Conservation (phyloP, 805 yeast genomes). For the Dipodascus albidus region DNA sequence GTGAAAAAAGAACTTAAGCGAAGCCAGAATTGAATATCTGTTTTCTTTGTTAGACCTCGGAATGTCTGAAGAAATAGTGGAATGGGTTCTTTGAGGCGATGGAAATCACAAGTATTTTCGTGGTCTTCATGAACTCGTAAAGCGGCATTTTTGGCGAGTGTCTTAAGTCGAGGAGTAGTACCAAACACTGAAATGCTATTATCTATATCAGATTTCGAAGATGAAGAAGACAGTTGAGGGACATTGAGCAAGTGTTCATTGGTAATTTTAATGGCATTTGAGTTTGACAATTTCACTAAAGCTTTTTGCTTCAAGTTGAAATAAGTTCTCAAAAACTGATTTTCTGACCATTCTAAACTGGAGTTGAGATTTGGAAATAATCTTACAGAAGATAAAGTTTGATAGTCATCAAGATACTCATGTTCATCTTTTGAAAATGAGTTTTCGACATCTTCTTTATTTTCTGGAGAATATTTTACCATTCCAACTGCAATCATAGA, state of each 20-base stretch:
- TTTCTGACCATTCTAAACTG: conserved; percentile 96
- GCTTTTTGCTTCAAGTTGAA: conserved; percentile 27
- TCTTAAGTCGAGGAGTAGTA: conserved; percentile 17
- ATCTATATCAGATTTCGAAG: no score
- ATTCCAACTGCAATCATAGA: conserved; percentile 78
- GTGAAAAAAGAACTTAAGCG: conserved; percentile 45
- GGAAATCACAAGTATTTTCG: neutral
- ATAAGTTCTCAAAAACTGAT: conserved; percentile 63
- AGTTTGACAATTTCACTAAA: conserved; percentile 5
- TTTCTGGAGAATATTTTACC: no score
- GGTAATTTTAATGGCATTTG: neutral
- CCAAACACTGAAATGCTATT: neutral
- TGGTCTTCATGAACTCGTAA: conserved; percentile 19
- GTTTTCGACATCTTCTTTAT: conserved; percentile 21
- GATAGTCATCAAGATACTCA: conserved; percentile 3
- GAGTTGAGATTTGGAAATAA: conserved; percentile 71
- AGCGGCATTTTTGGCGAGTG: conserved; percentile 22
- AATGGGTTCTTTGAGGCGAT: conserved; percentile 40
- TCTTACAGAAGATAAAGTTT: conserved; percentile 29
- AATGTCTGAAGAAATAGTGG: conserved; percentile 54
- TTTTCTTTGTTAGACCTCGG: conserved; percentile 39
- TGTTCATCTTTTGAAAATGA: conserved; percentile 27
- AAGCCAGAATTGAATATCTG: conserved; percentile 45
- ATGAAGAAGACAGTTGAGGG: neutral
- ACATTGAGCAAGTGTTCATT: neutral